A percentile compares a stretch with the other conserved stretches of the same genome.
These are phyloP conservation scores for Circinella minor DNA, from an alignment of 371 early-diverging fungal species.

Conservation along the genomic window DNA sequence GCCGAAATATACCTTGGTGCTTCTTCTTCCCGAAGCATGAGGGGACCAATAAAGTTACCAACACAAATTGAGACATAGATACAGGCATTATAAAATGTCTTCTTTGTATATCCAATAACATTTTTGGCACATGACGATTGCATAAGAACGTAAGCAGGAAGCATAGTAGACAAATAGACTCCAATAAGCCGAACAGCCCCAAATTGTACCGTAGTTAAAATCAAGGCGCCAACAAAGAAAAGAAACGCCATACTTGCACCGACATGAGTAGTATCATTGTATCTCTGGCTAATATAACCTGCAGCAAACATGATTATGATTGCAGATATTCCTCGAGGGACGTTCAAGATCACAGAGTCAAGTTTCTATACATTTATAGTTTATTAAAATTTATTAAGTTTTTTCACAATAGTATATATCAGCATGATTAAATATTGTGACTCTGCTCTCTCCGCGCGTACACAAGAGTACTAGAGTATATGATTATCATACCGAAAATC, in stretches of 20 bases:
- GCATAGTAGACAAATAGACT: slow-evolving; percentile 12
- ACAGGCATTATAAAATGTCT: slow-evolving; percentile 19
- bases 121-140: slow-evolving; percentile 15
- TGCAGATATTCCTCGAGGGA: slow-evolving; percentile 2
- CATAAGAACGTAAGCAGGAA: slow-evolving; percentile 12
- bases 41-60: slow-evolving; percentile 27
- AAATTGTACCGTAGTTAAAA: slow-evolving; percentile 6
- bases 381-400: too few relatives aligned
- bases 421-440: too few relatives aligned
- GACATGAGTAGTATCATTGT: slow-evolving; percentile 11
- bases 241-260: slow-evolving; percentile 11
- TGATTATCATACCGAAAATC: slow-evolving; percentile 21
- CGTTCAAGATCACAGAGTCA: background rate
- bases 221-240: background rate
- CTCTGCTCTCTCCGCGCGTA: too few relatives aligned
- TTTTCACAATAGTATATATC: too few relatives aligned
- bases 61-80: slow-evolving; percentile 1
- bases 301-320: slow-evolving; percentile 3
- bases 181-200: slow-evolving; percentile 14
- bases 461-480: background rate
- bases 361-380: background rate
- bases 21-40: slow-evolving; percentile 20
- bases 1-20: slow-evolving; percentile 17
- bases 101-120: slow-evolving; percentile 20
- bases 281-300: slow-evolving; percentile 10